Percentiles rank a stretch among this genome's conserved stretches.
Conservation (phyloP, 441 rosid species). For the Kokia cookei region DNA sequence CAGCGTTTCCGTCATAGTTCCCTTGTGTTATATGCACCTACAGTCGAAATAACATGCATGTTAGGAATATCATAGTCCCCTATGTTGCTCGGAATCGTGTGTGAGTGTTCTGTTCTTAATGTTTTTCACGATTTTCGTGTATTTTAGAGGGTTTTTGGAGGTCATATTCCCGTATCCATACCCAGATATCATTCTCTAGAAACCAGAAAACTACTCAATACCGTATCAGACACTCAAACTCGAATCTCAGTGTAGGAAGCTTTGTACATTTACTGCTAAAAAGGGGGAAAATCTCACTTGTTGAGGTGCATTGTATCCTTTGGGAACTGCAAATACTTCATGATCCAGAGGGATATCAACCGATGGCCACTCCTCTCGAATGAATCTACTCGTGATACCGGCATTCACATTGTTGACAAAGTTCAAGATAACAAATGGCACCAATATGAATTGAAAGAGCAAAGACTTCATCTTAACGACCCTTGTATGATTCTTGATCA, state of each 20-base stretch:
- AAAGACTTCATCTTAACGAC: slow-evolving; percentile 21
- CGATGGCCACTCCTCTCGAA: slow-evolving; percentile 62
- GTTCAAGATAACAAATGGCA: slow-evolving; percentile 30
- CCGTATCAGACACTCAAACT: not conserved
- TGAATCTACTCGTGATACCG: slow-evolving; percentile 44
- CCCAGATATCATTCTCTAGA: no score
- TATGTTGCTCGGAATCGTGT: no score
- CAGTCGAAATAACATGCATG: slow-evolving; percentile 1
- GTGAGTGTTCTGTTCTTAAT: no score
- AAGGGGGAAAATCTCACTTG: slow-evolving; percentile 29
- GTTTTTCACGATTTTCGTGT: no score
- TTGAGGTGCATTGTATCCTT: slow-evolving; percentile 68
- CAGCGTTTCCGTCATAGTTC: slow-evolving; percentile 87
- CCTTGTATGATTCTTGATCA: slow-evolving; percentile 11
- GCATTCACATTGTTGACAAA: slow-evolving; percentile 27
- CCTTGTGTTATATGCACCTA: slow-evolving; percentile 97
- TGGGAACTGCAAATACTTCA: slow-evolving; percentile 49
- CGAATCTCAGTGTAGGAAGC: not conserved
- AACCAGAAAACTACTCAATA: no score
- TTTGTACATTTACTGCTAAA: not conserved
- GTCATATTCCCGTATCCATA: no score
- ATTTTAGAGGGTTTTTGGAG: no score
- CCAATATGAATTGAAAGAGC: slow-evolving; percentile 18
- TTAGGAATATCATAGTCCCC: not conserved
- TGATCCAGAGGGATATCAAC: slow-evolving; percentile 55